Evolutionary conservation across 2,329 filamentous ascomycete species (phyloP), one percentile per base, ranked within the genome.

Genomic region (Aspergillus quadricinctus): DNA sequence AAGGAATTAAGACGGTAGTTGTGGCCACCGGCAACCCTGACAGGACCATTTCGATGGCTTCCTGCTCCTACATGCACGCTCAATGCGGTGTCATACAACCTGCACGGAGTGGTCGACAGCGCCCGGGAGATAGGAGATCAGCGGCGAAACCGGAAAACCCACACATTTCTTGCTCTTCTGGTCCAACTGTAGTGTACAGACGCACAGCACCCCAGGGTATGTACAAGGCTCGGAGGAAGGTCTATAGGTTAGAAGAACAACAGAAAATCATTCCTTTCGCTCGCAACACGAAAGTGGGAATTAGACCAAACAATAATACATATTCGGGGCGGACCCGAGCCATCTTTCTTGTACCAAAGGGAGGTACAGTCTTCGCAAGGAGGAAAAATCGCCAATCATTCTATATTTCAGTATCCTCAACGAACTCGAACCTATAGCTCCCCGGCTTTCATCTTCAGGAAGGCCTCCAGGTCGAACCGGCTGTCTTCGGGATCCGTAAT

Each of bases 401-500:
- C 66, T 66, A 64, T 63, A 64, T 57, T 59, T 64, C 56, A 62
- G 54, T 61, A 55, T 53, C 58, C 65, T 55, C 56, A 62, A 49
- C 23, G 19, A 23, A 5, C 3, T 56, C 50, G 43, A 46, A 53
- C 68, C 63, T 71, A 73, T 64, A 65, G 65, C 65, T 80, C 79
- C 51, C 74, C 77, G 53, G 76, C 75, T 67, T 91, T 78, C 67
- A 84, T 81, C 69, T 85, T 83, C 75, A 96, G 78, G 76, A 85
- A 90, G 67, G 89, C 87, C 81, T 97, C 93, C 67, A 97, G 82
- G 75, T 99, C 92, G 80, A 97, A 97, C 72, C 92, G 90, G 72
- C 92, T 86, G 80, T 94, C 86, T 72, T 88, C 85, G 59, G 88
- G 88, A 78, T 97, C 88, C 72, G 85, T 81, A 75, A 88, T 83